Evolutionary conservation across 1,284 basidiomycete genomes (phyloP), one percentile per base, ranked within the genome.

Genomic region (Trichosporon sp.): DNA sequence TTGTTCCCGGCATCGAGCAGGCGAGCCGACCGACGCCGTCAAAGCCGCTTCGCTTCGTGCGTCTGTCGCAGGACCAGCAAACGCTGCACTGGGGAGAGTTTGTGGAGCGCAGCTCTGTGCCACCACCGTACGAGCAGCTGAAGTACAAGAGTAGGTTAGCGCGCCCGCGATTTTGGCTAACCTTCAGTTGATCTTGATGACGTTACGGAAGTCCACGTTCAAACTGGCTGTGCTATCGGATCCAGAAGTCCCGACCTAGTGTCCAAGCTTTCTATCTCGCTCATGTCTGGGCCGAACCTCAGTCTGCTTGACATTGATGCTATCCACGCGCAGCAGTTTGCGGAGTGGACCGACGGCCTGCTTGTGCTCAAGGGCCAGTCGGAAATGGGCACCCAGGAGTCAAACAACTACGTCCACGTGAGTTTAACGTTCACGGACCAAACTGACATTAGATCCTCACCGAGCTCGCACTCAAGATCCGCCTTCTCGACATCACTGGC

Each of bases 301-400:
- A 89, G 89, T 19, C 78, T 95, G 62, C 89, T 92, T 5, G 92
- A 96, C 76, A 86, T 91, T 68, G 89, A 94, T 71, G 92, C 93
- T 1, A 86, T 90, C 9, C 91, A 95, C 77, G 84, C 87, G 60
- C 88, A 89, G 19, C 84, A 91, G 54, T 93, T 91, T 85, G 90
- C 92, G 23, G 95, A 98, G 80, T 98, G 95, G 95, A 91, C 91
- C 0, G 95, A 98, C 77, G 95, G 94, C 2, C 80, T 98, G 75
- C 91, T 92, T 72, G 91, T 95, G 85, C 82, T 95, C 56, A 83
- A 89, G 54, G 83, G 87, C 60, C 89, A 91, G 72, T 86, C 88
- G 13, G 89, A 16, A 89, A 62, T 62, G 60, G 87, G 88, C 14
- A 92, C 90, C 14, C 86, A 88, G 70, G 91, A 95, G 79, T 92